phyloP scores from a whole-genome alignment of 2,329 filamentous ascomycete genomes.

The Scedosporium aurantiacum region DNA sequence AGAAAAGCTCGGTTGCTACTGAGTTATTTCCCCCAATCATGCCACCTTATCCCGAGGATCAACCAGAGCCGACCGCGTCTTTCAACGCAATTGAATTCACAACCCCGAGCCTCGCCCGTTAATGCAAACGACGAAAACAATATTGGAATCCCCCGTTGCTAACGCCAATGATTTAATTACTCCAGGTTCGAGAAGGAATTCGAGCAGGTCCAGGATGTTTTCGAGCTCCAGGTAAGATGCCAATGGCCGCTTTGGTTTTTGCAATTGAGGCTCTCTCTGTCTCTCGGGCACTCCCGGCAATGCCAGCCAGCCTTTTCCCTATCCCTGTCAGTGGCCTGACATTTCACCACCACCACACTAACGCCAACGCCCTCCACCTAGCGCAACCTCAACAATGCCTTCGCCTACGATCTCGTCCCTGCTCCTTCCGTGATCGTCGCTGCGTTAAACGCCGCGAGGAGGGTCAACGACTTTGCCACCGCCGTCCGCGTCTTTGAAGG shows the following conservation, averaged over 20 bases:
- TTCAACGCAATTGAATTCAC: neutral
- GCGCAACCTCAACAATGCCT: conserved; percentile 98
- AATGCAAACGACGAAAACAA: neutral
- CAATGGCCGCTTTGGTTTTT: neutral
- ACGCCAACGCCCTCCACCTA: conserved; percentile 15
- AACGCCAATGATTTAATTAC: conserved; percentile 1
- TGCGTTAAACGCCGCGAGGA: conserved; percentile 82
- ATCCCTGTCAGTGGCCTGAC: conserved; percentile 10
- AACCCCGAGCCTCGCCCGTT: neutral
- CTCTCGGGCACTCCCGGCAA: conserved; percentile 3
- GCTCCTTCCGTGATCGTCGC: conserved; percentile 83
- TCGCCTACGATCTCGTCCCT: conserved; percentile 98
- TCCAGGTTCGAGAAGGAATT: conserved; percentile 96
- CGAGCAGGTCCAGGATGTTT: conserved; percentile 92
- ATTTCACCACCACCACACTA: conserved; percentile 8
- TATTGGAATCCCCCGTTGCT: neutral
- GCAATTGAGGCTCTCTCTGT: neutral
- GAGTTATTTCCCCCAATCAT: conserved; percentile 4
- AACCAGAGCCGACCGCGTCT: neutral
- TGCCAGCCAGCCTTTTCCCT: neutral
- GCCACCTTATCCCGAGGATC: conserved; percentile 1
- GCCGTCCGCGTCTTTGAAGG: conserved; percentile 98
- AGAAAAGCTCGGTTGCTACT: neutral
- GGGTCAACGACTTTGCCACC: conserved; percentile 97
- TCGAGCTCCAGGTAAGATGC: conserved; percentile 84